Percentiles rank a stretch among this genome's conserved stretches.
phyloP scores from a whole-genome alignment of 2,329 filamentous ascomycete genomes.

The Cryphonectria radicalis region DNA sequence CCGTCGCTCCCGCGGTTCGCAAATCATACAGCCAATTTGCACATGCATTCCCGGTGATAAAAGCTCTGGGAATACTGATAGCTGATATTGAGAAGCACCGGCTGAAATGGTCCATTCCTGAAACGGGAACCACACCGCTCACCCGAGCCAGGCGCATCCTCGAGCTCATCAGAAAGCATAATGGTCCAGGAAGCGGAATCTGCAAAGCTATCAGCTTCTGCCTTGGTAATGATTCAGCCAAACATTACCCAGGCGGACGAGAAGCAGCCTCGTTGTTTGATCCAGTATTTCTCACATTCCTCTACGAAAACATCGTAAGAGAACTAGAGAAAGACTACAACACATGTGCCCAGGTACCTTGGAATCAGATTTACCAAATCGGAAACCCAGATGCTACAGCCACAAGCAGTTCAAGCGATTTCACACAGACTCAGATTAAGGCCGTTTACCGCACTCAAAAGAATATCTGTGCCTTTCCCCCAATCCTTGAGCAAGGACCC shows the following conservation, averaged over 20 bases:
- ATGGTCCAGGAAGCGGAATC: not conserved
- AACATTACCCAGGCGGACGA: not conserved
- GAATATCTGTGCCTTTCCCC: not conserved
- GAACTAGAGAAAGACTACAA: not conserved
- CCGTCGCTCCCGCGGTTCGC: not conserved
- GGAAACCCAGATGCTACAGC: not conserved
- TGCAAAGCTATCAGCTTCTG: not conserved
- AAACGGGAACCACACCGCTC: not conserved
- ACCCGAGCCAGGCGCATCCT: not conserved
- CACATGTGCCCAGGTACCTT: not conserved
- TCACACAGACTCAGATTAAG: not conserved
- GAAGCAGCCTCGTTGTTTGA: not conserved
- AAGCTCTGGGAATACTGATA: not conserved
- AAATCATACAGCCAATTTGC: not conserved
- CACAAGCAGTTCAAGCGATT: not conserved
- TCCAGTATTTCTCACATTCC: not conserved
- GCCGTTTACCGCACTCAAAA: not conserved
- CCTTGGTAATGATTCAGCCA: not conserved
- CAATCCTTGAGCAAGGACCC: not conserved
- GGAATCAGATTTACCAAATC: not conserved
- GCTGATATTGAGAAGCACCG: not conserved
- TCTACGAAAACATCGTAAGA: not conserved
- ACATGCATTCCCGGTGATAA: not conserved
- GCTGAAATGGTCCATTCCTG: not conserved
- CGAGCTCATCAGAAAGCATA: not conserved